Evolutionary conservation across 2,329 filamentous ascomycete genomes (phyloP).

Genomic region (Thelonectria rubi): DNA sequence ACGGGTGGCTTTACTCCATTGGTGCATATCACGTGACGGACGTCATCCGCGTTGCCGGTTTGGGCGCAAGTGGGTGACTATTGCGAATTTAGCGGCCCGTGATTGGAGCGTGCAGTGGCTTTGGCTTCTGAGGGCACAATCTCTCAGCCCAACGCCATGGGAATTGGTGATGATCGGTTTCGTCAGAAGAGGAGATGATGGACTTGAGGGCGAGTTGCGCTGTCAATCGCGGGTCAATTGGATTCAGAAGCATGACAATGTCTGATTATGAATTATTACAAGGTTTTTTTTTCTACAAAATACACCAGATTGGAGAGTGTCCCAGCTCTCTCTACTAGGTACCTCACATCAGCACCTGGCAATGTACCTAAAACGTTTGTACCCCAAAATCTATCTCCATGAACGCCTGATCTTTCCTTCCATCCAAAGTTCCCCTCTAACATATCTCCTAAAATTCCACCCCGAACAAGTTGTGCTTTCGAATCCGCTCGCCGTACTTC

Average conservation of each 20-base stretch:
- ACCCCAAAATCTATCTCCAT: neutral
- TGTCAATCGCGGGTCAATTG: constrained; percentile 5
- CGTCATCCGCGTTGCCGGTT: constrained; percentile 15
- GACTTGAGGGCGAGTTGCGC: neutral
- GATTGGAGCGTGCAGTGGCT: constrained; percentile 30
- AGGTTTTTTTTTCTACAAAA: neutral
- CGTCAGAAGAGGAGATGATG: neutral
- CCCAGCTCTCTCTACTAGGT: constrained; percentile 4
- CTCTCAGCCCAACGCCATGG: constrained; percentile 16
- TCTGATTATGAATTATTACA: neutral
- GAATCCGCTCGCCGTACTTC: constrained; percentile 49
- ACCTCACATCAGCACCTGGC: neutral
- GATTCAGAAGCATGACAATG: neutral
- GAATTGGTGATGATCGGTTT: constrained; percentile 9
- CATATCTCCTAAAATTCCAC: constrained; percentile 30
- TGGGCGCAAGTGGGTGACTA: constrained; percentile 25
- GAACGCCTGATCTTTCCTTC: constrained; percentile 14
- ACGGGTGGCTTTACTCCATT: constrained; percentile 27
- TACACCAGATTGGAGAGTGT: constrained; percentile 10
- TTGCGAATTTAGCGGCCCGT: constrained; percentile 22
- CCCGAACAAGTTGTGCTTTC: constrained; percentile 44
- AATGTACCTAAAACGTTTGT: neutral
- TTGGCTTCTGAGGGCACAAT: constrained; percentile 10
- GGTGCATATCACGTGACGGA: constrained; percentile 25
- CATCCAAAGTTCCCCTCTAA: neutral